Evolutionary conservation across 176 grass and related monocot species (phyloP), one percentile per base, ranked within the genome.

Genomic region (Oryza officinalis): DNA sequence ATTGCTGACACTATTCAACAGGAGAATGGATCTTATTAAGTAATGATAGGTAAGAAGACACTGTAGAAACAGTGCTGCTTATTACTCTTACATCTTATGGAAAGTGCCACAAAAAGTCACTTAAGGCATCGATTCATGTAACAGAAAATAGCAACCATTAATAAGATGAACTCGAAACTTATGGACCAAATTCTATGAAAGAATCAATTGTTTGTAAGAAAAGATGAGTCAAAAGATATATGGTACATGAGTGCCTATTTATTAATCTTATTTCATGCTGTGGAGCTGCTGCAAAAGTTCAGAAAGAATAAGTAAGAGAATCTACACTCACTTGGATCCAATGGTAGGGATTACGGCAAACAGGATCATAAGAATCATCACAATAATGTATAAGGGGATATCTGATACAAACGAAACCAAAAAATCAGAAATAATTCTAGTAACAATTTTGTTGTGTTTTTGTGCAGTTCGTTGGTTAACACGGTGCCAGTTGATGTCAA

Each of bases 291-390:
- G 45, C 64, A 75, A 35, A 85, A 68, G 27, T 25, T 35, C 5
- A 6, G 63, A 23, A 76, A 30, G 26, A 76, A 31, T 28, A 85
- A 59, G 32, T 31, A 85, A 59, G 27, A 38, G 27, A 60, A 57
- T 45, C 75, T n/a, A 82, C 28, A 82, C 86, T 92, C 86, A 98
- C 93, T 98, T 98, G 89, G 96, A 95, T 80, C 69, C 63, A 90
- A 95, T 85, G 79, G 96, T 98, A 27, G 96, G 96, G 41, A 98
- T 71, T 63, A 98, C 96, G 65, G 81, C 91, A 87, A 80, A 90
- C n/a, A 81, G 27, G 77, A 88, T 81, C 91, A 95, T 93, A 70
- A 95, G 75, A 87, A 93, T 69, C 77, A 98, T 75, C 80, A 98
- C 96, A 60, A 93, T 70, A 74, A 84, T 77, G 70, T 92, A 98